These are phyloP conservation scores for Petunia hybrid DNA, from an alignment of 305 asterid genomes.

Conservation along the genomic window DNA sequence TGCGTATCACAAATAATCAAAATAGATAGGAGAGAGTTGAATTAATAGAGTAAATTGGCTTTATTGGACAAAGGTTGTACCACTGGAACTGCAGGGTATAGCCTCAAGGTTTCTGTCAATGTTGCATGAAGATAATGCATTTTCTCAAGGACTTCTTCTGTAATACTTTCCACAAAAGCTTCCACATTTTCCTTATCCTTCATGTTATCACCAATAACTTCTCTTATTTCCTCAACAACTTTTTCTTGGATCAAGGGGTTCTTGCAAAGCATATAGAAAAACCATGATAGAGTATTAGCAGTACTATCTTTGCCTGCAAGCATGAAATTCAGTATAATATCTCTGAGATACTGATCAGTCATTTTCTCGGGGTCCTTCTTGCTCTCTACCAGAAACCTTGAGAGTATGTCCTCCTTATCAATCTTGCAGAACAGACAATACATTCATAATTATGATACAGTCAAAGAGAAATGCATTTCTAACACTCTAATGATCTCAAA, in stretches of 20 bases:
- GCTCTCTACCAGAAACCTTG: constrained; percentile 71
- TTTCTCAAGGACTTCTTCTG: constrained; percentile 64
- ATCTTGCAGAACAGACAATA: constrained; percentile 41
- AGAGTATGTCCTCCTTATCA: constrained; percentile 72
- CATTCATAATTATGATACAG: constrained; percentile 30
- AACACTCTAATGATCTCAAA: neutral
- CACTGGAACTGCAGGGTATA: constrained; percentile 77
- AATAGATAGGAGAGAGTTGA: neutral
- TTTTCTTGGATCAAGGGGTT: constrained; percentile 65
- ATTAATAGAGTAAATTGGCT: neutral
- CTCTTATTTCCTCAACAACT: constrained; percentile 51
- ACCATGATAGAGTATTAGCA: constrained; percentile 87
- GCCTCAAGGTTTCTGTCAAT: constrained; percentile 70
- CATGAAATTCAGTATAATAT: constrained; percentile 70
- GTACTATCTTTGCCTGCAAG: constrained; percentile 80
- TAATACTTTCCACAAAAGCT: constrained; percentile 52
- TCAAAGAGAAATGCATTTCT: neutral
- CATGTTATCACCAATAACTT: constrained; percentile 28
- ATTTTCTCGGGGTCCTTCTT: constrained; percentile 60
- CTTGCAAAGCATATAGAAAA: constrained; percentile 66
- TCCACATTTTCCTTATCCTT: constrained; percentile 34
- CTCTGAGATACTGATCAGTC: constrained; percentile 72
- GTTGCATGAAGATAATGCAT: constrained; percentile 81
- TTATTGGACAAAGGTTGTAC: constrained; percentile 40
- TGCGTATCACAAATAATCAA: neutral